phyloP scores from a whole-genome alignment of 176 grass and related monocot species.

The Eragrostis nindensis region DNA sequence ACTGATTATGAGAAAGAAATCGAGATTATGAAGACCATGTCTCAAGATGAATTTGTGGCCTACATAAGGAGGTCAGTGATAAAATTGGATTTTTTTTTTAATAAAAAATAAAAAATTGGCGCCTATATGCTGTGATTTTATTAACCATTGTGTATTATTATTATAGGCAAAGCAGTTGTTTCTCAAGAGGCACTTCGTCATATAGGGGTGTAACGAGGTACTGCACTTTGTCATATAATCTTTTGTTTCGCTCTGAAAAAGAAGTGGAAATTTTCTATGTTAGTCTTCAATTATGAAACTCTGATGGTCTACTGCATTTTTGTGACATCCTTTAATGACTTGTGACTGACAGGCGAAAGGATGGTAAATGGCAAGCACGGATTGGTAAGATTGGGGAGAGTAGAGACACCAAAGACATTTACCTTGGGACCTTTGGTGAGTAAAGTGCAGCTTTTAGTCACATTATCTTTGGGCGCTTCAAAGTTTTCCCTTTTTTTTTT shows the following conservation, averaged over 20 bases:
- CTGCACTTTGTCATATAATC: conserved; percentile 30
- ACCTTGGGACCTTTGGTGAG: conserved; percentile 96
- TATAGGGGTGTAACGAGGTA: conserved; percentile 96
- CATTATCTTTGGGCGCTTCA: too few relatives aligned
- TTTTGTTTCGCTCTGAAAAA: background rate
- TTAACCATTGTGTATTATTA: conserved; percentile 18
- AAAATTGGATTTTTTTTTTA: conserved; percentile 7
- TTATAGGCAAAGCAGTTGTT: conserved; percentile 93
- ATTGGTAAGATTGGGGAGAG: conserved; percentile 92
- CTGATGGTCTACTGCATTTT: conserved; percentile 22
- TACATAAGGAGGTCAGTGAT: conserved; percentile 80
- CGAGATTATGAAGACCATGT: conserved; percentile 85
- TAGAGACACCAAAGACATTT: conserved; percentile 95
- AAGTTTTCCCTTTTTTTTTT: background rate
- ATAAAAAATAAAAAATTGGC: too few relatives aligned
- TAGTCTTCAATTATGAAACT: conserved; percentile 20
- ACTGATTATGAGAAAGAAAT: conserved; percentile 88
- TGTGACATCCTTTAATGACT: conserved; percentile 27
- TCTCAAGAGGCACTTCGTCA: conserved; percentile 92
- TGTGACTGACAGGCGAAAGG: conserved; percentile 73
- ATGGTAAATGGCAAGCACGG: conserved; percentile 95
- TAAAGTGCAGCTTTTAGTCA: too few relatives aligned
- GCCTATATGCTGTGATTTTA: conserved; percentile 4
- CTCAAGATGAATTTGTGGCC: conserved; percentile 90
- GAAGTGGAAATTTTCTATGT: background rate